A percentile compares a stretch with the other conserved stretches of the same genome.
Conservation (phyloP, 257 asterid genomes). For the Nicotiana obtusifolia region DNA sequence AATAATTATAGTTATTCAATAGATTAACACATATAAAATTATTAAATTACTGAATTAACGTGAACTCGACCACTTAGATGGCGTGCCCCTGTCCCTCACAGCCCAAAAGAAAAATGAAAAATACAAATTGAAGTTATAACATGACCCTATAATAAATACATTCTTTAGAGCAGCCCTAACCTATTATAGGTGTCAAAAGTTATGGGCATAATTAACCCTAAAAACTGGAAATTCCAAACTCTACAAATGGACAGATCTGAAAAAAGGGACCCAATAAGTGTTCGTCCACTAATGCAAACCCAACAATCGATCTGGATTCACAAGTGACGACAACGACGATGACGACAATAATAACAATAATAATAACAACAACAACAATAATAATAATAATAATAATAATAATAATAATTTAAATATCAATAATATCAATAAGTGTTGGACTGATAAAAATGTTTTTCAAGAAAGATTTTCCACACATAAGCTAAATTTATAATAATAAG, state of each 20-base stretch:
- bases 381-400: too few relatives aligned
- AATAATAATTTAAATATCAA: too few relatives aligned
- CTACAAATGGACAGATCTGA: conserved; percentile 36
- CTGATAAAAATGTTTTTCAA: too few relatives aligned
- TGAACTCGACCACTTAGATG: too few relatives aligned
- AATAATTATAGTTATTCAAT: too few relatives aligned
- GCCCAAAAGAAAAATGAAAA: background rate
- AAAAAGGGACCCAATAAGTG: conserved; percentile 19
- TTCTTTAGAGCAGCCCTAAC: background rate
- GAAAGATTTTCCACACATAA: too few relatives aligned
- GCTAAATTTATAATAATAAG: too few relatives aligned
- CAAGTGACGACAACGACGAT: too few relatives aligned
- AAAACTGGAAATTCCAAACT: conserved; percentile 18
- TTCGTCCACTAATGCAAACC: conserved; percentile 11
- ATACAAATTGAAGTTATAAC: background rate
- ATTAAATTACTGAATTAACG: too few relatives aligned
- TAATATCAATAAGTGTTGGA: too few relatives aligned
- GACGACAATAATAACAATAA: too few relatives aligned
- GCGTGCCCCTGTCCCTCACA: background rate
- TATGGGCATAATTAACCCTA: background rate
- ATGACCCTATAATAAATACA: background rate
- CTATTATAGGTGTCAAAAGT: background rate
- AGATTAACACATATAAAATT: too few relatives aligned
- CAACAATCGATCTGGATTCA: conserved; percentile 38
- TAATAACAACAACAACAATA: background rate